Evolutionary conservation across 305 asterid species (phyloP).

Genomic region (Petunia hybrid): DNA sequence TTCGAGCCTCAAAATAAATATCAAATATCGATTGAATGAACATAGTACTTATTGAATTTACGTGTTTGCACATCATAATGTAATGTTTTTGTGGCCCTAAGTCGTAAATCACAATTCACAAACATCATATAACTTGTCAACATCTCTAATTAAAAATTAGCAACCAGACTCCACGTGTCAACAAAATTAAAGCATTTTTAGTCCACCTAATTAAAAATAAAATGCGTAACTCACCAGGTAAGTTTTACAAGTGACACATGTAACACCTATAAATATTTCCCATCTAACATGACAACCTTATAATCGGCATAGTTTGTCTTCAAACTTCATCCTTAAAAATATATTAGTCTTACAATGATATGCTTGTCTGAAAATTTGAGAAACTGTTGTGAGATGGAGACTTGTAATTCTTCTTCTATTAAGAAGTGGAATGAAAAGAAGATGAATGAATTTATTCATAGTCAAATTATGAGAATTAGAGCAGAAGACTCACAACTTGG

Average conservation of each 20-base stretch:
- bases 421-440: conserved; percentile 13
- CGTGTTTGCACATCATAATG: too few species aligned
- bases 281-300: conserved; percentile 17
- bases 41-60: too few species aligned
- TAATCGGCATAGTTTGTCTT: conserved; percentile 26
- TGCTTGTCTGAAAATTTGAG: not conserved
- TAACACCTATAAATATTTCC: conserved; percentile 14
- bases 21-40: too few species aligned
- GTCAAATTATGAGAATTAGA: conserved; percentile 65
- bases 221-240: conserved; percentile 31
- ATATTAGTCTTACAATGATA: not conserved
- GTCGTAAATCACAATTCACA: not conserved
- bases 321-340: not conserved
- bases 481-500: conserved; percentile 66
- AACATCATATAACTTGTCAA: not conserved
- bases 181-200: not conserved
- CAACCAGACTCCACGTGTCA: not conserved
- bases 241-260: conserved; percentile 23
- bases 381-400: not conserved
- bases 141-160: not conserved
- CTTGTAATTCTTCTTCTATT: not conserved
- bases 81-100: not conserved
- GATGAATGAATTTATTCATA: conserved; percentile 40
- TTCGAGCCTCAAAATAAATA: too few species aligned
- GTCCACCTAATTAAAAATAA: conserved; percentile 9